Conservation (phyloP, 352 stramenopile species). For the Pythium diclinum region DNA sequence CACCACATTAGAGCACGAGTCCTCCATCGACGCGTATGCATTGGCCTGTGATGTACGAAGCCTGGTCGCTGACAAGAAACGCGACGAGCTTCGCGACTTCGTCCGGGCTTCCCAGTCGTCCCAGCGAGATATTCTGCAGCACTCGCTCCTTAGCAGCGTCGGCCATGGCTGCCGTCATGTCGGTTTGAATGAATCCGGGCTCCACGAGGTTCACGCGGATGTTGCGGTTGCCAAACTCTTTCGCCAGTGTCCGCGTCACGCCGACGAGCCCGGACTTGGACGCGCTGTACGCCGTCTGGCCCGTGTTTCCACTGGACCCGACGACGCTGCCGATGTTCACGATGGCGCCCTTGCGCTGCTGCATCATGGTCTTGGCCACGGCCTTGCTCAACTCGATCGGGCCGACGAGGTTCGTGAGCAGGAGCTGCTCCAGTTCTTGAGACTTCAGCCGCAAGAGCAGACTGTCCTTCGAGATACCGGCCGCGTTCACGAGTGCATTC, state of each 20-base stretch:
- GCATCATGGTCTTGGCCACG: slow-evolving; percentile 74
- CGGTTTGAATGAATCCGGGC: slow-evolving; percentile 78
- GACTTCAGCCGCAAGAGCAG: slow-evolving; percentile 65
- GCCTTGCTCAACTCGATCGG: slow-evolving; percentile 74
- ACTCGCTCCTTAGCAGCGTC: slow-evolving; percentile 46
- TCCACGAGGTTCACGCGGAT: slow-evolving; percentile 89
- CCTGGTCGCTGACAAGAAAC: slow-evolving; percentile 73
- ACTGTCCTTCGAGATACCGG: slow-evolving; percentile 64
- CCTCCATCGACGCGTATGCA: slow-evolving; percentile 80
- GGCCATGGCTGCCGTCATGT: slow-evolving; percentile 73
- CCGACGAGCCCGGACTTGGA: slow-evolving; percentile 77
- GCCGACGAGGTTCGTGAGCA: slow-evolving; percentile 75
- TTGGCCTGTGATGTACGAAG: slow-evolving; percentile 84
- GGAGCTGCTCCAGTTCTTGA: slow-evolving; percentile 58
- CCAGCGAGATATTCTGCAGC: slow-evolving; percentile 53
- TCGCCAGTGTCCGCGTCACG: slow-evolving; percentile 77
- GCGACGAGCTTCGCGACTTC: slow-evolving; percentile 80
- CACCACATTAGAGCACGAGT: slow-evolving; percentile 51
- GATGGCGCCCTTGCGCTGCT: slow-evolving; percentile 52
- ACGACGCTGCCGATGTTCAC: slow-evolving; percentile 87
- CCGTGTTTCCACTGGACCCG: slow-evolving; percentile 63
- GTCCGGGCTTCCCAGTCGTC: slow-evolving; percentile 53
- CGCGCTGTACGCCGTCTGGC: slow-evolving; percentile 79
- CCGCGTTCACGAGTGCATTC: slow-evolving; percentile 70
- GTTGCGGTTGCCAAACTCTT: slow-evolving; percentile 78